These are phyloP conservation scores for Corymbia citriodora DNA, from an alignment of 441 rosid species.

Conservation along the genomic window DNA sequence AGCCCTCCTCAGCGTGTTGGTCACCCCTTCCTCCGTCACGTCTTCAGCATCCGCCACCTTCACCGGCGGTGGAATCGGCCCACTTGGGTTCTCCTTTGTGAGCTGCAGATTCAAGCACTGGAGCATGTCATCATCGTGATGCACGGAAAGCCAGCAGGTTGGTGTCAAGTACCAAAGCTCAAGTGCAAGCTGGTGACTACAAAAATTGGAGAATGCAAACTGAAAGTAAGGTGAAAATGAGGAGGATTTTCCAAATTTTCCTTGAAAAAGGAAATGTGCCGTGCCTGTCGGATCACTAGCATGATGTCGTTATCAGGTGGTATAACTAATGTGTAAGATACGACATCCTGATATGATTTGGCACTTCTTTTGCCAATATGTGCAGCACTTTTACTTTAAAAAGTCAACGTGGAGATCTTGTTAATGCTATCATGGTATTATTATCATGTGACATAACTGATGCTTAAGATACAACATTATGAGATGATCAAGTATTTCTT, in stretches of 20 bases:
- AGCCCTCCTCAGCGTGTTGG: constrained; percentile 19
- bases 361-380: background rate
- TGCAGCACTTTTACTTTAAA: background rate
- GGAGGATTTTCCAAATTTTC: background rate
- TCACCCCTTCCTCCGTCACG: constrained; percentile 18
- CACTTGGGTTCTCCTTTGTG: constrained; percentile 27
- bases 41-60: constrained; percentile 6
- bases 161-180: background rate
- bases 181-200: background rate
- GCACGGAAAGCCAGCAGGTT: too few species aligned
- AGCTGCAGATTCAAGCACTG: constrained; percentile 17
- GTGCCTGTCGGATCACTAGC: background rate
- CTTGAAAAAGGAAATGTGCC: background rate
- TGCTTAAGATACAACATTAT: too few species aligned
- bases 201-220: background rate
- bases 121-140: too few species aligned
- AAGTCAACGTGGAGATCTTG: background rate
- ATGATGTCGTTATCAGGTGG: background rate
- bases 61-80: background rate
- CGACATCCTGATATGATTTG: too few species aligned
- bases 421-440: too few species aligned
- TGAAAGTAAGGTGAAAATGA: background rate
- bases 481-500: too few species aligned
- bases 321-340: background rate
- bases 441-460: too few species aligned